Percentiles rank a stretch among this genome's conserved stretches.
phyloP scores from a whole-genome alignment of 768 basidiomycete species.

The Termitomyces sp. region DNA sequence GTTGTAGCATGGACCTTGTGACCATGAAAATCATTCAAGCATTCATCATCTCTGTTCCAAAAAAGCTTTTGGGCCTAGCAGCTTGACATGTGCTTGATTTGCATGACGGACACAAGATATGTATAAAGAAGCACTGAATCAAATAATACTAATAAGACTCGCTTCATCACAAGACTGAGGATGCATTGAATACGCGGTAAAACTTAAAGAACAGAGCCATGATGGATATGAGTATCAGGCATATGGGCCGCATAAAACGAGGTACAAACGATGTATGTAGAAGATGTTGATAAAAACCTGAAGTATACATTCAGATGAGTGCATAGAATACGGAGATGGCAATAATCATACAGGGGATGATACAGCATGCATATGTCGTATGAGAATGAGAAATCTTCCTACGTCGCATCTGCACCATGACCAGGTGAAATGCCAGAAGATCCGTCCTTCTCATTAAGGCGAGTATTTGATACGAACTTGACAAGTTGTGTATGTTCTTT shows the following conservation, averaged over 20 bases:
- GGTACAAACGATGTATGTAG: not conserved
- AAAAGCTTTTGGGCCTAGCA: not conserved
- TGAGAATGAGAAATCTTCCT: not conserved
- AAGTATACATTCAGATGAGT: not conserved
- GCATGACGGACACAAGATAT: too few species aligned
- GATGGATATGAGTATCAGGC: not conserved
- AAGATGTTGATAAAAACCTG: not conserved
- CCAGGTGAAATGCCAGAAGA: not conserved
- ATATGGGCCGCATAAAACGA: not conserved
- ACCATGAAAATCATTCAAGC: not conserved
- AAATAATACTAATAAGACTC: not conserved
- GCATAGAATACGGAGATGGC: not conserved
- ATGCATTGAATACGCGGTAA: not conserved
- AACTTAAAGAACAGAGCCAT: not conserved
- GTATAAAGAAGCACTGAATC: not conserved
- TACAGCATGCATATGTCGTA: not conserved
- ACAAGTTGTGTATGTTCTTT: constrained; percentile 1
- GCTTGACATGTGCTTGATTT: too few species aligned
- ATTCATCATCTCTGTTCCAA: not conserved
- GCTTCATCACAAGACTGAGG: not conserved
- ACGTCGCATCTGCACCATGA: not conserved
- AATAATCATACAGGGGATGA: not conserved
- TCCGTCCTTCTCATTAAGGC: not conserved
- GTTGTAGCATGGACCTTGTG: not conserved
- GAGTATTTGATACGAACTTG: not conserved